A percentile compares a stretch with the other conserved stretches of the same genome.
phyloP scores from a whole-genome alignment of 179 eudicot genomes.

The Camellia oleifera region DNA sequence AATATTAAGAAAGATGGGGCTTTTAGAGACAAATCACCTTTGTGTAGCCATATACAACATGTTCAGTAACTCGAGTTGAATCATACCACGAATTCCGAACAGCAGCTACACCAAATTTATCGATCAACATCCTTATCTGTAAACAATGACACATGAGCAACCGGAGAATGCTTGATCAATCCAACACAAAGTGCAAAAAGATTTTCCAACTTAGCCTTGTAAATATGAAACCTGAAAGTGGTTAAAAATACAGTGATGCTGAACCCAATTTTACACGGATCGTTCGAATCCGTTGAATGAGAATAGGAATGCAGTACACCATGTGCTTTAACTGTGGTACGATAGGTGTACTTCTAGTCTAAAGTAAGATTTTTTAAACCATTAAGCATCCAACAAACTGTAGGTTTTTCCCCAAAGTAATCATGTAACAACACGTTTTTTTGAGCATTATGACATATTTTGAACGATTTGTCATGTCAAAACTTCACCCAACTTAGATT shows the following conservation, averaged over 20 bases:
- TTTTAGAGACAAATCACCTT: constrained; percentile 43
- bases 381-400: too few species aligned
- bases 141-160: constrained; percentile 7
- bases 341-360: too few species aligned
- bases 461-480: too few species aligned
- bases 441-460: too few species aligned
- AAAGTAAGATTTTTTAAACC: too few species aligned
- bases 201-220: background rate
- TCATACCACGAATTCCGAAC: constrained; percentile 75
- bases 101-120: constrained; percentile 76
- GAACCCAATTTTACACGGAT: background rate
- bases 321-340: too few species aligned
- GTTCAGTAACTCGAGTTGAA: constrained; percentile 61
- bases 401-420: too few species aligned
- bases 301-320: too few species aligned
- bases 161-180: constrained; percentile 5
- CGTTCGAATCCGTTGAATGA: too few species aligned
- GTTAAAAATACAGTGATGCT: background rate
- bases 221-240: background rate
- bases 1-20: constrained; percentile 4
- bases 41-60: constrained; percentile 68
- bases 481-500: too few species aligned
- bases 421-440: too few species aligned
- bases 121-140: constrained; percentile 74
- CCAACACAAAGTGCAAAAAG: background rate